phyloP scores from a whole-genome alignment of 2,329 filamentous ascomycete species.

The Penicillium sp. region DNA sequence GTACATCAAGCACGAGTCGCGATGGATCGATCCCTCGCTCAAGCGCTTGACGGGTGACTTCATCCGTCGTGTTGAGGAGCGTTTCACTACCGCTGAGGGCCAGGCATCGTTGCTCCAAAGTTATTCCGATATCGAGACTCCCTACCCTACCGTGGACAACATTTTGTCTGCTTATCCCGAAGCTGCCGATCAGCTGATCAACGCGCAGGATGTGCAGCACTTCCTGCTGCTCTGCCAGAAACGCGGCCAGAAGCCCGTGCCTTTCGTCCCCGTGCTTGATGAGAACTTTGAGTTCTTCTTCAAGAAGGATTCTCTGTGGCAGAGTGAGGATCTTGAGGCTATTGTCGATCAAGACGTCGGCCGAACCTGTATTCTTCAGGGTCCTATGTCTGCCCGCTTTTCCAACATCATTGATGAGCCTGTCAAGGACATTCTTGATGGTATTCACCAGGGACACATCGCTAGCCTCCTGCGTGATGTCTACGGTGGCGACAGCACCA shows the following conservation, averaged over 20 bases:
- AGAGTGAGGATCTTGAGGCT: slow-evolving; percentile 94
- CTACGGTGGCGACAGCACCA: slow-evolving; percentile 69
- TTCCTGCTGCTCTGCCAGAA: slow-evolving; percentile 91
- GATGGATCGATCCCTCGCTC: slow-evolving; percentile 88
- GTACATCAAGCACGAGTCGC: slow-evolving; percentile 83
- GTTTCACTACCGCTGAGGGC: slow-evolving; percentile 72
- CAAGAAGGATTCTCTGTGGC: slow-evolving; percentile 99
- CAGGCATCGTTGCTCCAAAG: slow-evolving; percentile 82
- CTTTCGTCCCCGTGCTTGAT: slow-evolving; percentile 92
- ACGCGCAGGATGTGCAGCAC: slow-evolving; percentile 96
- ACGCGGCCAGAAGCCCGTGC: slow-evolving; percentile 90
- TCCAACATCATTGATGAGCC: slow-evolving; percentile 89
- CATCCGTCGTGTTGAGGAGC: slow-evolving; percentile 94
- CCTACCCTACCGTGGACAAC: slow-evolving; percentile 72
- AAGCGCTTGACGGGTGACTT: slow-evolving; percentile 86
- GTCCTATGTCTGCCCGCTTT: slow-evolving; percentile 87
- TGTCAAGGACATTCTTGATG: slow-evolving; percentile 89
- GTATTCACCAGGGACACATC: slow-evolving; percentile 87
- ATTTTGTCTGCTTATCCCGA: slow-evolving; percentile 83
- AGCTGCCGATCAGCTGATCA: slow-evolving; percentile 87
- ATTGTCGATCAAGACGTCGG: slow-evolving; percentile 95
- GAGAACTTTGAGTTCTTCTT: slow-evolving; percentile 99
- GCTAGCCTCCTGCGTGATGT: slow-evolving; percentile 72
- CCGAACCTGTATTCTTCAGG: slow-evolving; percentile 92
- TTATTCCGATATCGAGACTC: slow-evolving; percentile 81